Percentiles rank a stretch among this genome's conserved stretches.
Evolutionary conservation across 129 eudicot species (phyloP).

Genomic region (Saposhnikovia divaricata): DNA sequence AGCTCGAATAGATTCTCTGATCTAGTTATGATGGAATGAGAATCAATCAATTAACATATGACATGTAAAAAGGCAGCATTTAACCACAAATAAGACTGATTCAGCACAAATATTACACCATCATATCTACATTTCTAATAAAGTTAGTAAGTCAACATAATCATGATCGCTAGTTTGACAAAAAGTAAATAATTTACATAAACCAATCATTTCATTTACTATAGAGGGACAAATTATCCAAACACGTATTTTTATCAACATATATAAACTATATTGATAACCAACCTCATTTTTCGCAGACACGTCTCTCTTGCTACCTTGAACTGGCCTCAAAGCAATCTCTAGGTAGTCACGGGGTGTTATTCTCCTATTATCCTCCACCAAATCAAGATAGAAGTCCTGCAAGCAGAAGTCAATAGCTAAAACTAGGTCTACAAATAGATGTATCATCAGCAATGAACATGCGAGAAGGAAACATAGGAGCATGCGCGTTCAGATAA

Average conservation of each 20-base stretch:
- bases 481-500: not conserved
- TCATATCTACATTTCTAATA: not conserved
- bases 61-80: constrained; percentile 3
- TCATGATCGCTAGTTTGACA: not conserved
- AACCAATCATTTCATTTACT: not conserved
- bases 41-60: constrained; percentile 2
- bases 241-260: not conserved
- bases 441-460: not conserved
- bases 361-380: constrained; percentile 83
- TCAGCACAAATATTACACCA: not conserved
- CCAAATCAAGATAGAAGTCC: constrained; percentile 92
- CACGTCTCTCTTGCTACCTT: constrained; percentile 71
- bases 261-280: constrained; percentile 1
- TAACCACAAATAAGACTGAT: not conserved
- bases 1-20: constrained; percentile 96
- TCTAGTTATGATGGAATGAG: constrained; percentile 32
- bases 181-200: not conserved
- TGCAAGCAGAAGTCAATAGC: constrained; percentile 18
- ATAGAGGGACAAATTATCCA: not conserved
- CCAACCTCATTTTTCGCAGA: constrained; percentile 92
- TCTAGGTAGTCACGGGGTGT: constrained; percentile 98
- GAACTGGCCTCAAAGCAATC: constrained; percentile 74
- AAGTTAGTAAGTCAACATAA: not conserved
- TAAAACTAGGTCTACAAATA: not conserved
- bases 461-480: not conserved